Conservation (phyloP, 164 flowering plant genomes). For the Amborella trichopoda region DNA sequence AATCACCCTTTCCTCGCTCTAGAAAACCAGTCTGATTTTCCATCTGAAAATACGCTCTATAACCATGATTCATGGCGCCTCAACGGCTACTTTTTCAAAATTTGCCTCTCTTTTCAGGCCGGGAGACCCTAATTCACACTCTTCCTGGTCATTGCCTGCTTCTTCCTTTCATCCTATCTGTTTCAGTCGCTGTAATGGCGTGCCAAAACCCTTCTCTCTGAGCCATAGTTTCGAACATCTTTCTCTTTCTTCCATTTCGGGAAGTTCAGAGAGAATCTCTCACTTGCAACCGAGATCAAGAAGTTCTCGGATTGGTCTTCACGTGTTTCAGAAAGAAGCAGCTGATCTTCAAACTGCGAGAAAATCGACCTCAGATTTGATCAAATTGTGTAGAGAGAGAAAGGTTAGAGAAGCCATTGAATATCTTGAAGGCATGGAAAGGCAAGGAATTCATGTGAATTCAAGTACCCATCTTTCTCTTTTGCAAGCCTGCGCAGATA, state of each 20-base stretch:
- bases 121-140: background rate
- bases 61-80: constrained; percentile 7
- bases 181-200: no score
- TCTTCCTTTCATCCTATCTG: no score
- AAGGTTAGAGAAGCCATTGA: constrained; percentile 56
- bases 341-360: no score
- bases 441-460: constrained; percentile 66
- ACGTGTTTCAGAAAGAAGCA: constrained; percentile 1
- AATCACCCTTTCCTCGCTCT: no score
- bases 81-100: constrained; percentile 9
- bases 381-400: constrained; percentile 39
- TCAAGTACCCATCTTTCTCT: constrained; percentile 61
- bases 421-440: constrained; percentile 42
- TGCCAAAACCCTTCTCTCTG: no score
- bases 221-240: no score
- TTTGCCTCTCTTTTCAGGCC: constrained; percentile 1
- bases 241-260: no score
- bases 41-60: background rate
- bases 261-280: no score
- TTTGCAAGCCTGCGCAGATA: constrained; percentile 54
- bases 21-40: background rate
- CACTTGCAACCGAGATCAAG: no score
- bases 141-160: background rate
- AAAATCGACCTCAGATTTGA: no score
- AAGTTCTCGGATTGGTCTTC: background rate